A percentile compares a stretch with the other conserved stretches of the same genome.
Conservation (phyloP, 2,329 filamentous ascomycete species). For the Pseudogymnoascus sp. region DNA sequence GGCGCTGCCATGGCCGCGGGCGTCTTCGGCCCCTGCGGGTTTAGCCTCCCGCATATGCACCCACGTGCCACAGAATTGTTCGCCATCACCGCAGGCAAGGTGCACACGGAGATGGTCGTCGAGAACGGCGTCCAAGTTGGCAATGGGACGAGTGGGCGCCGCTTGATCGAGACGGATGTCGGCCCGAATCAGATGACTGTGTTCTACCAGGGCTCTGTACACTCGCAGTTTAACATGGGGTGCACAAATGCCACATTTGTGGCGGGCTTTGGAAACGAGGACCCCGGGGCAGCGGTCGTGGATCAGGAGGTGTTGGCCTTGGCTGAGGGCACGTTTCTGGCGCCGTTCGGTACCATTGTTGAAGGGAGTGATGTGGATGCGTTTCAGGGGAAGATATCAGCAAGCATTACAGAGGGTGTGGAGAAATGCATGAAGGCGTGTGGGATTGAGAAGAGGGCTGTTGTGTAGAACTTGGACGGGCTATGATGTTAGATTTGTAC, state of each 20-base stretch:
- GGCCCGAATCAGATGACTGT: conserved; percentile 40
- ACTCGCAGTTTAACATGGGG: conserved; percentile 48
- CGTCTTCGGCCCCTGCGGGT: conserved; percentile 42
- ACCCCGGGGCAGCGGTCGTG: conserved; percentile 42
- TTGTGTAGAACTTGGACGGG: not conserved
- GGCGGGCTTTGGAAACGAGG: conserved; percentile 41
- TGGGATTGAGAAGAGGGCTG: conserved; percentile 24
- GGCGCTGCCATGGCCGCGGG: conserved; percentile 40
- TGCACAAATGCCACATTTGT: conserved; percentile 43
- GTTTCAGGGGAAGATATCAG: conserved; percentile 37
- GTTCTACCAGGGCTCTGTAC: conserved; percentile 46
- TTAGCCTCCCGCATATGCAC: conserved; percentile 43
- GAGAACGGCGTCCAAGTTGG: conserved; percentile 42
- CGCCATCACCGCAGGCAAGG: conserved; percentile 39
- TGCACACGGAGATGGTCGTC: conserved; percentile 42
- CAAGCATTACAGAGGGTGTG: conserved; percentile 43
- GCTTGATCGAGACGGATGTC: conserved; percentile 34
- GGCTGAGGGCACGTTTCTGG: conserved; percentile 36
- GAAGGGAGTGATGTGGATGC: conserved; percentile 39
- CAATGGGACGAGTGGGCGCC: conserved; percentile 31
- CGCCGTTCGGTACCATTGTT: conserved; percentile 38
- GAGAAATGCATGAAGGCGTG: conserved; percentile 46
- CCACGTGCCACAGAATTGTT: conserved; percentile 42
- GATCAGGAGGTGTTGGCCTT: conserved; percentile 43
- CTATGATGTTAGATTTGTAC: not conserved